Conservation (phyloP, 805 yeast species). For the Saturnispora halmiae region DNA sequence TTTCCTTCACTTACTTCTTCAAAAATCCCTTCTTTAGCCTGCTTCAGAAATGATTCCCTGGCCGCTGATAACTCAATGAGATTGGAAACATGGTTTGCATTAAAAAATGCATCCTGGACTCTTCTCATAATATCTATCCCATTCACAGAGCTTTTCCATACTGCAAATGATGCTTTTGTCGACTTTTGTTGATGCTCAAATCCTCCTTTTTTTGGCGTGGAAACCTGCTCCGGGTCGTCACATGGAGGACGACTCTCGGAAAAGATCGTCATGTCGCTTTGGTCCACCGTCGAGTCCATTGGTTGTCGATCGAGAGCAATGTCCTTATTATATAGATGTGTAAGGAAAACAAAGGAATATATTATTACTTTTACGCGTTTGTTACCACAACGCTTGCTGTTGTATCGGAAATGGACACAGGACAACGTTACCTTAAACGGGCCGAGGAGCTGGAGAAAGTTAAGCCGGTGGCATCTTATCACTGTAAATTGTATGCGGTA, state of each 20-base stretch:
- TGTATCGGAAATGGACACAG: slow-evolving; percentile 20
- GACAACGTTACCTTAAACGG: slow-evolving; percentile 43
- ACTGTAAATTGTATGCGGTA: slow-evolving; percentile 62
- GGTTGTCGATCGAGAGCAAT: no score
- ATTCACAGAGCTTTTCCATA: slow-evolving; percentile 49
- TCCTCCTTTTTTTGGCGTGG: neutral
- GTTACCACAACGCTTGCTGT: neutral
- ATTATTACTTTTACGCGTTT: no score
- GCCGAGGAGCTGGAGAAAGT: slow-evolving; percentile 46
- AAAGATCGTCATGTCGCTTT: slow-evolving; percentile 1
- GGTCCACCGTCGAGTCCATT: slow-evolving; percentile 6
- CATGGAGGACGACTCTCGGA: neutral
- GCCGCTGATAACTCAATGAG: slow-evolving; percentile 37
- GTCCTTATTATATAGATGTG: no score
- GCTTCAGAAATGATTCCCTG: neutral
- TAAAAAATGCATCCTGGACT: slow-evolving; percentile 52
- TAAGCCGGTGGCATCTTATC: slow-evolving; percentile 66
- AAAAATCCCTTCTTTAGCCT: slow-evolving; percentile 37
- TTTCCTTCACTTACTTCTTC: slow-evolving; percentile 70
- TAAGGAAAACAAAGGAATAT: no score
- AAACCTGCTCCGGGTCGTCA: neutral
- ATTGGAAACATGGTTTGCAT: slow-evolving; percentile 64
- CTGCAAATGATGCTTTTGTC: slow-evolving; percentile 33
- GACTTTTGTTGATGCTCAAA: no score
- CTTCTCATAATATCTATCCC: slow-evolving; percentile 63